phyloP scores from a whole-genome alignment of 2,329 filamentous ascomycete genomes.

The Penicillium sp. region DNA sequence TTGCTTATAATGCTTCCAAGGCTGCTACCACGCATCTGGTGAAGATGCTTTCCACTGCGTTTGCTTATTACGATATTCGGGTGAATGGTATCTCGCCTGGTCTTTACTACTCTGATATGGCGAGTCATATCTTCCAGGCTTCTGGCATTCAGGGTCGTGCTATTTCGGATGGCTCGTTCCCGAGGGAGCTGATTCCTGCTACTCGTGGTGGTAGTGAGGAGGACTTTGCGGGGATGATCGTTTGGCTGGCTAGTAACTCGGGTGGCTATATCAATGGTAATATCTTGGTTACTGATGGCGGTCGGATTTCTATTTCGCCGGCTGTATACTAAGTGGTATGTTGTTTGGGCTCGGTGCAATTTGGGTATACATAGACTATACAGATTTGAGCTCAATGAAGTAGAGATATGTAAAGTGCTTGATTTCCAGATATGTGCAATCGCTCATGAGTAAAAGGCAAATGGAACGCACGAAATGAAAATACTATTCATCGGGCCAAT shows the following conservation, averaged over 20 bases:
- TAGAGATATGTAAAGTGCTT: background rate
- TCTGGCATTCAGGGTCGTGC: slow-evolving; percentile 37
- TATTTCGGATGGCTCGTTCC: slow-evolving; percentile 40
- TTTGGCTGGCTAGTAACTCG: slow-evolving; percentile 64
- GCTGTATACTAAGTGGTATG: slow-evolving; percentile 48
- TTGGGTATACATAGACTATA: background rate
- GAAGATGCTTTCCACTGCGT: slow-evolving; percentile 49
- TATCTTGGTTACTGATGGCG: slow-evolving; percentile 62
- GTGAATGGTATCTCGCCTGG: slow-evolving; percentile 53
- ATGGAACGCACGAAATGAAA: background rate
- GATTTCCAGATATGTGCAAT: background rate
- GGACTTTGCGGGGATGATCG: slow-evolving; percentile 63
- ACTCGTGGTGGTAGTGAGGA: slow-evolving; percentile 59
- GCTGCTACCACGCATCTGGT: slow-evolving; percentile 49
- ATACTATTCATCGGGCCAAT: background rate
- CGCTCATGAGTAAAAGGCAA: background rate
- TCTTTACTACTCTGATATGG: slow-evolving; percentile 61
- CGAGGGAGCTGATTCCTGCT: slow-evolving; percentile 54
- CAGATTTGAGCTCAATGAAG: background rate
- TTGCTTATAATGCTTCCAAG: slow-evolving; percentile 50
- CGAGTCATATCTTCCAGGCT: slow-evolving; percentile 48
- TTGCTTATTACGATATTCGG: slow-evolving; percentile 44
- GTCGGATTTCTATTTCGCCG: slow-evolving; percentile 57
- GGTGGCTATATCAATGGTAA: slow-evolving; percentile 66
- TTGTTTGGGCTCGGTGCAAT: background rate